Evolutionary conservation across 768 basidiomycete genomes (phyloP).

Genomic region (Asterophora lycoperdoides): DNA sequence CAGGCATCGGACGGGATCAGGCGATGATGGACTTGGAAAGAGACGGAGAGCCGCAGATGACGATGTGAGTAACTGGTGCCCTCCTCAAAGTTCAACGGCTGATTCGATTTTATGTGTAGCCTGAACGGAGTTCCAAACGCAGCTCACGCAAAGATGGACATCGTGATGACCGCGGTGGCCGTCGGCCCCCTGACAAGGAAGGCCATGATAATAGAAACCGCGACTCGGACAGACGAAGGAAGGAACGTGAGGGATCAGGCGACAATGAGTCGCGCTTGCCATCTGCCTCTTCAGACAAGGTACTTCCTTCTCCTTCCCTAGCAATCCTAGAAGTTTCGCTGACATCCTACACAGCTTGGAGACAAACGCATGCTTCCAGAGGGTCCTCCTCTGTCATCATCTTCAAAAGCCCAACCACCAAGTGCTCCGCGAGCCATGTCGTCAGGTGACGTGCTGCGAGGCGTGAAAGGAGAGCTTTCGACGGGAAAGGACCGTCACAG

Average conservation of each 20-base stretch:
- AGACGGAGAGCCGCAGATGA: conserved; percentile 66
- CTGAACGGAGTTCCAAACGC: conserved; percentile 77
- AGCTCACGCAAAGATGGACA: conserved; percentile 74
- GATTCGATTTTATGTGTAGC: conserved; percentile 33
- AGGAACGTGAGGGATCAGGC: conserved; percentile 57
- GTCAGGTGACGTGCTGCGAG: conserved; percentile 38
- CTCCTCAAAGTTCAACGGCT: conserved; percentile 8
- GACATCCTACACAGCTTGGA: conserved; percentile 31
- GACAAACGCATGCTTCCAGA: conserved; percentile 55
- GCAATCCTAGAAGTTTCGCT: conserved; percentile 10
- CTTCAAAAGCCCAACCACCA: conserved; percentile 45
- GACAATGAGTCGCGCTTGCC: conserved; percentile 39
- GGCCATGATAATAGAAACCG: conserved; percentile 60
- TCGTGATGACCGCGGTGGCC: conserved; percentile 62
- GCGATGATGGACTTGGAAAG: conserved; percentile 68
- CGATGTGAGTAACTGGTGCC: conserved; percentile 48
- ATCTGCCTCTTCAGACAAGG: conserved; percentile 52
- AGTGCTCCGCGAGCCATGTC: conserved; percentile 70
- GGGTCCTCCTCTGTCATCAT: conserved; percentile 33
- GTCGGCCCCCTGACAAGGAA: conserved; percentile 67
- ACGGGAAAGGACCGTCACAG: conserved; percentile 45
- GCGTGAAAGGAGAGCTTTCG: conserved; percentile 35
- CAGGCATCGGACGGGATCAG: conserved; percentile 47
- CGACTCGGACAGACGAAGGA: conserved; percentile 65
- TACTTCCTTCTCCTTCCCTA: conserved; percentile 21